A percentile compares a stretch with the other conserved stretches of the same genome.
Evolutionary conservation across 805 yeast species (phyloP).

Genomic region (Candida krabiensis): DNA sequence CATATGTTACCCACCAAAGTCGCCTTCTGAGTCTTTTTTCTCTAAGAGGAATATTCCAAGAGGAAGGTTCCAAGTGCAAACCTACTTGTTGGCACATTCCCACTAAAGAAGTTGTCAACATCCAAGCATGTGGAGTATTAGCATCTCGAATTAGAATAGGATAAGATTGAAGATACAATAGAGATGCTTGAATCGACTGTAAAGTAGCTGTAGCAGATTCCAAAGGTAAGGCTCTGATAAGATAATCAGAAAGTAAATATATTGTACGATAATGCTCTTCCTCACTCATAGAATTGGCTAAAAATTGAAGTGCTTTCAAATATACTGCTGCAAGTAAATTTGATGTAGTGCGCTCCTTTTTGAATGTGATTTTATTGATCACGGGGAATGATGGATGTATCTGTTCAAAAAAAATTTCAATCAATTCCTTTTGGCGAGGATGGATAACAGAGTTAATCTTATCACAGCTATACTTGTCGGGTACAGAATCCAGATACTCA

Average conservation of each 20-base stretch:
- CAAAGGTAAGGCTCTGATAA: slow-evolving; percentile 5
- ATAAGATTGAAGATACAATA: slow-evolving; percentile 8
- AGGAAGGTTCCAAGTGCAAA: slow-evolving; percentile 47
- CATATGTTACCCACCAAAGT: slow-evolving; percentile 34
- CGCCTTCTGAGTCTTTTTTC: slow-evolving; percentile 31
- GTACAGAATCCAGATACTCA: slow-evolving; percentile 9
- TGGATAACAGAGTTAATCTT: slow-evolving; percentile 8
- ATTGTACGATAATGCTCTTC: not conserved
- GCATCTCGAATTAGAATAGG: slow-evolving; percentile 11
- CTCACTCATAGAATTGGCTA: not conserved
- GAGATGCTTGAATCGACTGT: slow-evolving; percentile 12
- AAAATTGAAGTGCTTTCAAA: slow-evolving; percentile 3
- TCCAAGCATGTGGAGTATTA: slow-evolving; percentile 7
- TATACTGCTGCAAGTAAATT: slow-evolving; percentile 5
- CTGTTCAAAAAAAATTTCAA: slow-evolving; percentile 5
- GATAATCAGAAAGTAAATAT: slow-evolving; percentile 4
- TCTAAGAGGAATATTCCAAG: slow-evolving; percentile 33
- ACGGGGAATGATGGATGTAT: slow-evolving; percentile 6
- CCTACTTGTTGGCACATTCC: slow-evolving; percentile 85
- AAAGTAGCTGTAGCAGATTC: slow-evolving; percentile 9
- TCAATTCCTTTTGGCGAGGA: slow-evolving; percentile 6
- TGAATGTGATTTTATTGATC: slow-evolving; percentile 5
- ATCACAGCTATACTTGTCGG: slow-evolving; percentile 6
- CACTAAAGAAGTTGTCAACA: slow-evolving; percentile 38
- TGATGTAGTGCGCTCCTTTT: slow-evolving; percentile 5